Evolutionary conservation across 2,329 filamentous ascomycete genomes (phyloP).

Genomic region (Cladophialophora carrionii): DNA sequence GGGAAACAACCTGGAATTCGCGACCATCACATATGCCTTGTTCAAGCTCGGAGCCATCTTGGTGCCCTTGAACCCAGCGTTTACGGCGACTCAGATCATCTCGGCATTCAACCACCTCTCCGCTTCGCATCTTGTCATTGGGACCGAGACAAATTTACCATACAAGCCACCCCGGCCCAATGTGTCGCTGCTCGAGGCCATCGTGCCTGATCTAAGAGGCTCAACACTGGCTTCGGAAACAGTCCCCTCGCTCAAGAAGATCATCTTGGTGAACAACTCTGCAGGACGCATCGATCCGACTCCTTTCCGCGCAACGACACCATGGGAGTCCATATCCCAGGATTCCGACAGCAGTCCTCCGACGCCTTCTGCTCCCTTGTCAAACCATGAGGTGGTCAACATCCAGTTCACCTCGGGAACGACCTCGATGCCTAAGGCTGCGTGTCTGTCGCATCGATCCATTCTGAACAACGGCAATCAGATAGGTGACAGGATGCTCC

Average conservation of each 20-base stretch:
- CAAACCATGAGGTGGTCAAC: constrained; percentile 72
- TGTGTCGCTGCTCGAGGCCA: constrained; percentile 58
- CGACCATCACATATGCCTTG: constrained; percentile 75
- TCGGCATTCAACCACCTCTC: constrained; percentile 77
- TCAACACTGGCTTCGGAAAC: constrained; percentile 56
- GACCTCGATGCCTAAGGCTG: constrained; percentile 86
- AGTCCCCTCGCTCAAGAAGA: constrained; percentile 69
- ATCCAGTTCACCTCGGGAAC: constrained; percentile 99
- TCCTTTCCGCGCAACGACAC: constrained; percentile 49
- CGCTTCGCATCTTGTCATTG: constrained; percentile 75
- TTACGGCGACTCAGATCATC: constrained; percentile 77
- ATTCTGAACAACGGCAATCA: constrained; percentile 90
- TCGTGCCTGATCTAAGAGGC: constrained; percentile 55
- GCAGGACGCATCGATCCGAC: constrained; percentile 55
- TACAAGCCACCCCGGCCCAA: constrained; percentile 65
- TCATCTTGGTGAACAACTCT: constrained; percentile 82
- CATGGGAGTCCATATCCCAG: constrained; percentile 53
- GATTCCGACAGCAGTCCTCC: constrained; percentile 46
- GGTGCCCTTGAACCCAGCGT: constrained; percentile 90
- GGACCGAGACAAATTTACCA: constrained; percentile 83
- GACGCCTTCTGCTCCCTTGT: constrained; percentile 52
- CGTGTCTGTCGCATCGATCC: constrained; percentile 80
- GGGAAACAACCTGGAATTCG: constrained; percentile 83
- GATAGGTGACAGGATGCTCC: constrained; percentile 82
- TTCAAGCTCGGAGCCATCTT: constrained; percentile 94